A percentile compares a stretch with the other conserved stretches of the same genome.
These are phyloP conservation scores for Scedosporium aurantiacum DNA, from an alignment of 2,329 filamentous ascomycete species.

Conservation along the genomic window DNA sequence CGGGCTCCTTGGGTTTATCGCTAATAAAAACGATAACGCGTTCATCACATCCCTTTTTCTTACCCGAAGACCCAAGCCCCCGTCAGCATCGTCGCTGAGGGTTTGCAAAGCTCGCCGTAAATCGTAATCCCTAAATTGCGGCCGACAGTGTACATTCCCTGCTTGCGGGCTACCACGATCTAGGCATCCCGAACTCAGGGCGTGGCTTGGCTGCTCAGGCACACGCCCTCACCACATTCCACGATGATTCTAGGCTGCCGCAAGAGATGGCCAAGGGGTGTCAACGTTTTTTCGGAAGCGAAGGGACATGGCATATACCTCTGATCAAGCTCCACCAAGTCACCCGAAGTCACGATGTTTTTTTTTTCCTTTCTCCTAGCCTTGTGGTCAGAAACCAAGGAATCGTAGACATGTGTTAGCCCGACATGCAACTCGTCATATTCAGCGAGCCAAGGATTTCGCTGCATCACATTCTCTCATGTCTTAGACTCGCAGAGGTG, in stretches of 20 bases:
- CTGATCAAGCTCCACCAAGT: neutral
- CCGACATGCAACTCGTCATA: neutral
- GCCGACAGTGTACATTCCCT: no score
- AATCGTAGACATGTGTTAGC: neutral
- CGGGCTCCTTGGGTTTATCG: no score
- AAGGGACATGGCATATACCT: neutral
- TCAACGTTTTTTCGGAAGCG: neutral
- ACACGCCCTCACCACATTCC: neutral
- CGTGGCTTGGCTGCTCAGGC: neutral
- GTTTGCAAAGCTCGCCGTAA: no score
- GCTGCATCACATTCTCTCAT: neutral
- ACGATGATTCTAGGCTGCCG: neutral
- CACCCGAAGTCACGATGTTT: neutral
- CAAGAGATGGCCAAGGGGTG: neutral
- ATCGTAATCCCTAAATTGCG: no score
- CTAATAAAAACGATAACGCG: no score
- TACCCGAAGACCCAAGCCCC: no score
- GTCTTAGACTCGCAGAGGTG: neutral
- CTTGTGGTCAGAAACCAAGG: neutral
- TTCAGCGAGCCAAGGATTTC: neutral
- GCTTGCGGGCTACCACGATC: no score
- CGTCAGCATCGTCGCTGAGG: no score
- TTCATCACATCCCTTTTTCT: no score
- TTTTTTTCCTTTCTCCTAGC: neutral
- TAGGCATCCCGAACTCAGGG: no score